Evolutionary conservation across 192 early-diverging fungal species (phyloP), one percentile per base, ranked within the genome.

Genomic region (Podila clonocystis): DNA sequence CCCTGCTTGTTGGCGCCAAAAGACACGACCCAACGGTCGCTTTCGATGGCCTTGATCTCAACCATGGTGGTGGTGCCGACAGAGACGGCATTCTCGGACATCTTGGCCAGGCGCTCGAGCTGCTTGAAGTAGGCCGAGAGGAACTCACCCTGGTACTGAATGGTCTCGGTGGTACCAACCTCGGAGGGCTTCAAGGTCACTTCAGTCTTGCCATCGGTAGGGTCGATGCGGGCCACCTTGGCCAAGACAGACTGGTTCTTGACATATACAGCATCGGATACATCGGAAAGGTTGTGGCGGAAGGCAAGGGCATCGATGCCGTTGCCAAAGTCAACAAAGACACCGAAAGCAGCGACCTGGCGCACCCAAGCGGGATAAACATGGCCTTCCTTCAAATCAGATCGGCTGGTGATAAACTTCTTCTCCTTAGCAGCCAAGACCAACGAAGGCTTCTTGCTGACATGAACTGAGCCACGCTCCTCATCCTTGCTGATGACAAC

Each of bases 221-320:
- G 57, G 33, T 94, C 89, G 33, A 94, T 82, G 34, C 68, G 74
- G 55, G 72, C 67, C n/a, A 97, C 84, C 34, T 65, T 76, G 12
- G 88, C 89, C 41, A 94, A 41, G 9, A 97, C 94, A 17, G 93
- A 92, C 74, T 97, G 95, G 59, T 91, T 88, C 28, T 62, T 63
- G 34, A 83, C 58, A 61, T 94, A 88, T 26, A 80, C 57, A 17
- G 91, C 88, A 50, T 82, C 74, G 1, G 91, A 76, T 4, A 83
- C 73, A 11, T 91, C 70, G 0, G 95, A 86, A 68, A 83, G 94
- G 48, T 82, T 73, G n/a, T 87, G 75, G 15, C 85, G 72, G 66
- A 84, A 83, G n/a, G 89, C 93, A 50, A 92, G 70, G n/a, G 87
- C 93, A 29, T 82, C 75, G 9, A 88, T 38, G 0, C 82, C 87